Base-by-base conservation (phyloP, 2,329 filamentous ascomycete genomes). In the Penicillium sp. region DNA sequence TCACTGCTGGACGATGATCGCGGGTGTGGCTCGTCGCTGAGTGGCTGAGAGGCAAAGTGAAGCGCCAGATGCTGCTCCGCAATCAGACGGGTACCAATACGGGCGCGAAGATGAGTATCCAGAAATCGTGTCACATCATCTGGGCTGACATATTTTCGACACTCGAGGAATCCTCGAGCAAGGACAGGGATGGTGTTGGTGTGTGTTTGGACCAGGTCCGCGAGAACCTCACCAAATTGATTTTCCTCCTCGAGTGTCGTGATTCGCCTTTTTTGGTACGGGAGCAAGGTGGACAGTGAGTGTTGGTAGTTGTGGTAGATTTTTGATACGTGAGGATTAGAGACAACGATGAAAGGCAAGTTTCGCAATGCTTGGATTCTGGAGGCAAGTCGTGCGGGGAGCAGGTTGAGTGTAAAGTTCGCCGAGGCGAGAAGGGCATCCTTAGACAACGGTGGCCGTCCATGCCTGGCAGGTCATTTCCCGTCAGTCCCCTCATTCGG, bases 231-330 rank as follows among this genome's bases (percentile, higher is more conserved):
- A 11, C 91, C 95, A 68, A 98, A 98, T 47, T 82, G 80, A 54
- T 90, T 85, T 70, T 97, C 93, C 57, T 95, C 90, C 50, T 94
- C 85, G 39, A 93, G 75, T 1, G 81, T 88, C 40, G 80, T 82
- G 52, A 94, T 90, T 48, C 79, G 78, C 48, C 79, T 76, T 64
- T 86, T 78, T 29, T 85, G 83, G 63, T 91, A 96, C 4, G 91
- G 90, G 4, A 97, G 80, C 12, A 98, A 78, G 1, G 90, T 95
- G 2, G 88, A 91, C 18, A 98, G 76, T 2, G 90, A 95, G 70
- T 96, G 90, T 39, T 95, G 77, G 69, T 98, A 98, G 71, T 96
- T 97, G 70, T 88, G 84, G 76, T 97, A 95, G 56, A 98, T 98
- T 61, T 86, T 85, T 26, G 85, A 87, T 58, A 98, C 90, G 66